Conservation (phyloP, 106 monocot genomes). For the Triglochin maritima region DNA sequence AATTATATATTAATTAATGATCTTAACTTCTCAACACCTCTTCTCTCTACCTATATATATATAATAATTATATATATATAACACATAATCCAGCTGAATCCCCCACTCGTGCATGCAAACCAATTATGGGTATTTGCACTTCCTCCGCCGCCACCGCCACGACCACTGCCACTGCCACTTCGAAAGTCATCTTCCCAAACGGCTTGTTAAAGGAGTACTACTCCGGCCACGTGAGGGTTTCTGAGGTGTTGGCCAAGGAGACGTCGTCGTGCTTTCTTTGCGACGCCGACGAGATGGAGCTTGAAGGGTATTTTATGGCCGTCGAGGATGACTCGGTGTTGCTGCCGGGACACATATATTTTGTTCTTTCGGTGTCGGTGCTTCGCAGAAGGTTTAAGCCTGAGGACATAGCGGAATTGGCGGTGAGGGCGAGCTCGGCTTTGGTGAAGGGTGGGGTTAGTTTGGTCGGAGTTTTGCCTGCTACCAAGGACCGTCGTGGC, state of each 20-base stretch:
- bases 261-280: slow-evolving; percentile 12
- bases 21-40: no score
- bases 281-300: slow-evolving; percentile 24
- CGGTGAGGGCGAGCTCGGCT: slow-evolving; percentile 18
- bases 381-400: slow-evolving; percentile 7
- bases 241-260: slow-evolving; percentile 7
- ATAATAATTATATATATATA: no score
- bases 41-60: no score
- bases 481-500: neutral
- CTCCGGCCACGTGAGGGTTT: slow-evolving; percentile 7
- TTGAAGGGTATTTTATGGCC: slow-evolving; percentile 14
- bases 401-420: slow-evolving; percentile 23
- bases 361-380: slow-evolving; percentile 11
- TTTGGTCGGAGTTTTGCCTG: no score
- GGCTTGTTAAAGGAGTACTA: slow-evolving; percentile 16
- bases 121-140: slow-evolving; percentile 16
- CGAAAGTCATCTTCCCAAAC: slow-evolving; percentile 21
- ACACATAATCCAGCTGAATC: no score
- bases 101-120: no score
- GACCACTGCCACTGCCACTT: neutral
- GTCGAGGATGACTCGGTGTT: slow-evolving; percentile 3
- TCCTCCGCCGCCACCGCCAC: neutral
- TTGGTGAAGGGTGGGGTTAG: slow-evolving; percentile 9
- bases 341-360: slow-evolving; percentile 16
- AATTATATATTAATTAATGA: no score